Evolutionary conservation across 305 asterid genomes (phyloP).

Genomic region (Fraxinus angustifolia): DNA sequence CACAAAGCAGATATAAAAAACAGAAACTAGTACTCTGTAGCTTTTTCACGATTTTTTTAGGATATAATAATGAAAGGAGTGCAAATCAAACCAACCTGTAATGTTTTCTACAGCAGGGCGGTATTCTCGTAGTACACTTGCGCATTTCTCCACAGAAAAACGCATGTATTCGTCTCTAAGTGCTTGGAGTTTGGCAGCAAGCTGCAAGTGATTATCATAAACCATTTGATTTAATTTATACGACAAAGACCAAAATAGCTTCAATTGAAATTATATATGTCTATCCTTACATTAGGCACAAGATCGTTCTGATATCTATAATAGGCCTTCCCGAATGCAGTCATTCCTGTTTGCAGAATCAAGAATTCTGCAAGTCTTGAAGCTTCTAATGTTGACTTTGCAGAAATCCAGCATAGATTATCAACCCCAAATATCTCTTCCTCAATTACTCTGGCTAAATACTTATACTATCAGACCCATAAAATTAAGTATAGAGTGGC

Average conservation of each 20-base stretch:
- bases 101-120: constrained; percentile 81
- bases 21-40: constrained; percentile 13
- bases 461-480: constrained; percentile 25
- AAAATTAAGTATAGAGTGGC: not conserved
- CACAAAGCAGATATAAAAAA: constrained; percentile 19
- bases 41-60: not conserved
- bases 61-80: constrained; percentile 15
- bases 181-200: constrained; percentile 88
- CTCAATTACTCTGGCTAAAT: constrained; percentile 94
- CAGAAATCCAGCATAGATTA: constrained; percentile 91
- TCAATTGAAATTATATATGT: constrained; percentile 10
- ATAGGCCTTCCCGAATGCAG: constrained; percentile 89
- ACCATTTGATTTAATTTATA: constrained; percentile 6
- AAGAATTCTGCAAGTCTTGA: constrained; percentile 75
- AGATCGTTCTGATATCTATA: constrained; percentile 78
- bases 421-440: constrained; percentile 93
- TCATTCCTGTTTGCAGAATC: constrained; percentile 92
- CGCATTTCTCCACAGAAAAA: constrained; percentile 79
- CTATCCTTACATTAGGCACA: constrained; percentile 78
- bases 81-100: constrained; percentile 50
- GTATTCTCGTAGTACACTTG: constrained; percentile 57
- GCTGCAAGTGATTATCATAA: constrained; percentile 46
- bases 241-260: constrained; percentile 7
- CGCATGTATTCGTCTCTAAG: constrained; percentile 91
- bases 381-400: constrained; percentile 86